Conservation (phyloP, 495 filamentous ascomycete genomes). For the Hyaloscypha bicolor region DNA sequence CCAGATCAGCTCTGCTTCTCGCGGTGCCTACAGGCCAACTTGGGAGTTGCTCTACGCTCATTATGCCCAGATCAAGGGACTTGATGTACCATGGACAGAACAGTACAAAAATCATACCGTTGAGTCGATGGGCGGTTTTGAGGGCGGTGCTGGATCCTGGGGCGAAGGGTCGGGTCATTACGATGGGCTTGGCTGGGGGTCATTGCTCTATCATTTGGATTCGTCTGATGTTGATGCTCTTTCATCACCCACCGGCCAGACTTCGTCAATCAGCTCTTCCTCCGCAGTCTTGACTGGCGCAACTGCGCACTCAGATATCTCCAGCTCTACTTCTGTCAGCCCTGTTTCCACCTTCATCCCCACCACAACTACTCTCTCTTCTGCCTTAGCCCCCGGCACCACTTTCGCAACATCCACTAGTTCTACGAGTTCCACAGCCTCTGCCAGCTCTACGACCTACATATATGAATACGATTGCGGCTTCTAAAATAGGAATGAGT, state of each 20-base stretch:
- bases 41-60: slow-evolving; percentile 47
- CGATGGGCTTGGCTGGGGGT: slow-evolving; percentile 38
- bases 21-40: slow-evolving; percentile 40
- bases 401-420: background rate
- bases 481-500: background rate
- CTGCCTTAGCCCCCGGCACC: background rate
- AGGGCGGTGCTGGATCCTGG: slow-evolving; percentile 38
- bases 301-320: slow-evolving; percentile 1
- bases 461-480: background rate
- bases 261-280: background rate
- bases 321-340: slow-evolving; percentile 11
- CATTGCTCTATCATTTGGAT: slow-evolving; percentile 35
- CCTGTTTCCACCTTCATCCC: background rate
- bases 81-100: slow-evolving; percentile 40
- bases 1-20: slow-evolving; percentile 34
- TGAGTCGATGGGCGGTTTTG: slow-evolving; percentile 22
- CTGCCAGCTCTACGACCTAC: background rate
- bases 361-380: background rate
- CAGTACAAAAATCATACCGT: slow-evolving; percentile 39
- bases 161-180: slow-evolving; percentile 42
- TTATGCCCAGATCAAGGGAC: slow-evolving; percentile 41
- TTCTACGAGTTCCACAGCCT: background rate
- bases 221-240: slow-evolving; percentile 4
- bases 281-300: background rate
- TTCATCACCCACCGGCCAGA: background rate